phyloP scores from a whole-genome alignment of 371 early-diverging fungal species.

The Mucor mucedo region DNA sequence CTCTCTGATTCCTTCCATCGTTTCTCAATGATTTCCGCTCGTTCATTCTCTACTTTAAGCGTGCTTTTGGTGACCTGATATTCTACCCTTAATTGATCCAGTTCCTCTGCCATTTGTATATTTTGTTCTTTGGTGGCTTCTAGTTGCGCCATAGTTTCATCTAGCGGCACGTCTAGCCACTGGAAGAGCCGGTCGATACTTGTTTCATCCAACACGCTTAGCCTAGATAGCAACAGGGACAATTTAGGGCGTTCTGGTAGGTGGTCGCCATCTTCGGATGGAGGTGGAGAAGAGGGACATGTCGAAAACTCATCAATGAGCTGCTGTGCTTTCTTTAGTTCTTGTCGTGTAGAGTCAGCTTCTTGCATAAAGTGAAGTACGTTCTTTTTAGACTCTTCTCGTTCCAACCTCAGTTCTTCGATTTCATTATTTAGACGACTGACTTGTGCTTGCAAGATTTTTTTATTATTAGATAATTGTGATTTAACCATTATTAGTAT shows the following conservation, averaged over 20 bases:
- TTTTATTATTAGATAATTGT: conserved; percentile 23
- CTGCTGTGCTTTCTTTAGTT: conserved; percentile 29
- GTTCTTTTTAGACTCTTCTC: conserved; percentile 48
- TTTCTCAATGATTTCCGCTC: conserved; percentile 33
- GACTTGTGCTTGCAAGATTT: conserved; percentile 34
- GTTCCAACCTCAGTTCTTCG: conserved; percentile 43
- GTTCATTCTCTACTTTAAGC: conserved; percentile 25
- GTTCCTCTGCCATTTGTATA: conserved; percentile 6
- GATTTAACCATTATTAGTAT: conserved; percentile 21
- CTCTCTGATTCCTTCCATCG: conserved; percentile 39
- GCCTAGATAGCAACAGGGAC: conserved; percentile 1
- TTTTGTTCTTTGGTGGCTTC: neutral
- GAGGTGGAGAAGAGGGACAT: neutral
- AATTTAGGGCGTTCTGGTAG: neutral
- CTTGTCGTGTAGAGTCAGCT: conserved; percentile 35
- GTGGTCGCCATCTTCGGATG: neutral
- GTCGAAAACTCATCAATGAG: conserved; percentile 21
- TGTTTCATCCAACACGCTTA: neutral
- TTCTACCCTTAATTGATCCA: conserved; percentile 21
- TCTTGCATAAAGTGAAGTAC: conserved; percentile 48
- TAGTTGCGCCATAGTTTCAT: neutral
- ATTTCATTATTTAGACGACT: conserved; percentile 39
- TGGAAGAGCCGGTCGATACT: neutral
- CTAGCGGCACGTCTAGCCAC: neutral
- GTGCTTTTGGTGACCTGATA: conserved; percentile 15